Evolutionary conservation across 2,329 filamentous ascomycete genomes (phyloP).

Genomic region (Huntiella decipiens): DNA sequence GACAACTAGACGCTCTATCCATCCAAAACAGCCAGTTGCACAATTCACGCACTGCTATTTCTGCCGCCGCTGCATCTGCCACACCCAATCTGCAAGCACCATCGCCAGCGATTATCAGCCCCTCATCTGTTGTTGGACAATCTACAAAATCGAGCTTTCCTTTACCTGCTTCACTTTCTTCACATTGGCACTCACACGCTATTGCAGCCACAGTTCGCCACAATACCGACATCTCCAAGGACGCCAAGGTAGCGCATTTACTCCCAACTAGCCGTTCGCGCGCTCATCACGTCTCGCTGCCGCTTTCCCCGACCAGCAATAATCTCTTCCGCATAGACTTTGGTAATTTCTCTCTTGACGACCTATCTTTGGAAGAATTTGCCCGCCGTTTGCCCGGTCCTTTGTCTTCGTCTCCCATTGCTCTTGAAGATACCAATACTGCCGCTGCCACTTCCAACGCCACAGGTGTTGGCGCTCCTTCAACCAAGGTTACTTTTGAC

Average conservation of each 20-base stretch:
- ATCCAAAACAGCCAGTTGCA: too few relatives aligned
- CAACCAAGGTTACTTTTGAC: too few relatives aligned
- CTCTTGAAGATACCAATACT: background rate
- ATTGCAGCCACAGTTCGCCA: background rate
- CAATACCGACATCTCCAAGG: background rate
- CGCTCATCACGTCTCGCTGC: slow-evolving; percentile 10
- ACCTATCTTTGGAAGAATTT: slow-evolving; percentile 4
- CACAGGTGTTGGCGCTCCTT: background rate
- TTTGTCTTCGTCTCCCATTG: slow-evolving; percentile 1
- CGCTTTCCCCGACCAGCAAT: slow-evolving; percentile 6
- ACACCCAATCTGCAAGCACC: too few relatives aligned
- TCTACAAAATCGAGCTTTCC: too few relatives aligned
- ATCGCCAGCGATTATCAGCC: too few relatives aligned
- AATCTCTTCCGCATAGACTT: slow-evolving; percentile 8
- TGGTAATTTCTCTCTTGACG: slow-evolving; percentile 7
- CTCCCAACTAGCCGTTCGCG: background rate
- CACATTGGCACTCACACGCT: slow-evolving; percentile 1
- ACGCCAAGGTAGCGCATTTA: background rate
- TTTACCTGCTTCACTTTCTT: background rate
- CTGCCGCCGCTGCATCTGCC: too few relatives aligned
- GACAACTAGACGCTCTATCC: too few relatives aligned
- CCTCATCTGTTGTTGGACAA: too few relatives aligned
- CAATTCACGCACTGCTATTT: too few relatives aligned
- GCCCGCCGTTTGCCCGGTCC: slow-evolving; percentile 1
- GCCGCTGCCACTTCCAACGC: background rate